A percentile compares a stretch with the other conserved stretches of the same genome.
These are phyloP conservation scores for Falciphora oryzae DNA, from an alignment of 2,329 filamentous ascomycete genomes.

Conservation along the genomic window DNA sequence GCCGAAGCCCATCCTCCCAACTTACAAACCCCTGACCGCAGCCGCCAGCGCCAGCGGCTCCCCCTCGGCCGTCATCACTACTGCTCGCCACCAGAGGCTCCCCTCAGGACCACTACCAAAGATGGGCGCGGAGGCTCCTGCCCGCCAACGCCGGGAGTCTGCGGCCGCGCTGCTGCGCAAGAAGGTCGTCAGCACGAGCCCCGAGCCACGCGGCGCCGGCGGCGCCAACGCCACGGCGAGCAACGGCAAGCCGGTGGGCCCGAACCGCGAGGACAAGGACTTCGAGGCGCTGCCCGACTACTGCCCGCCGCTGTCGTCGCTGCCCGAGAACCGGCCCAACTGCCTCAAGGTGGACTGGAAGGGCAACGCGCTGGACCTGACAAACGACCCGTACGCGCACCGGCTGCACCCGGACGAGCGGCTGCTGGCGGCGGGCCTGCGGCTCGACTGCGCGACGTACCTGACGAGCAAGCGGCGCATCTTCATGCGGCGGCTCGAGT, in stretches of 20 bases:
- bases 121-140: too few species aligned
- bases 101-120: too few species aligned
- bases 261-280: constrained; percentile 77
- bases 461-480: constrained; percentile 90
- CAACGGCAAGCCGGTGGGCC: constrained; percentile 43
- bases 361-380: constrained; percentile 70
- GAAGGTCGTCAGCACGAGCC: constrained; percentile 27
- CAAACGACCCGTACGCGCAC: constrained; percentile 60
- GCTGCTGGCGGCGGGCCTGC: constrained; percentile 67
- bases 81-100: too few species aligned
- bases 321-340: constrained; percentile 59
- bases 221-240: constrained; percentile 5
- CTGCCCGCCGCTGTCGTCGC: constrained; percentile 61
- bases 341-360: constrained; percentile 84
- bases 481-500: constrained; percentile 69
- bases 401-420: constrained; percentile 76
- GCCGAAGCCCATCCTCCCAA: constrained; percentile 2
- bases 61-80: too few species aligned
- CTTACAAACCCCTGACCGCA: constrained; percentile 23
- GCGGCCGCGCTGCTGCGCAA: constrained; percentile 39
- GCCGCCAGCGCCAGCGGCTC: constrained; percentile 12
- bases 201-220: background rate
- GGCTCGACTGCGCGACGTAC: constrained; percentile 82
- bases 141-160: constrained; percentile 19
- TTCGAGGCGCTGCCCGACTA: constrained; percentile 67